Base-by-base conservation (phyloP, 2,329 filamentous ascomycete species). In the Diaporthe sp. region DNA sequence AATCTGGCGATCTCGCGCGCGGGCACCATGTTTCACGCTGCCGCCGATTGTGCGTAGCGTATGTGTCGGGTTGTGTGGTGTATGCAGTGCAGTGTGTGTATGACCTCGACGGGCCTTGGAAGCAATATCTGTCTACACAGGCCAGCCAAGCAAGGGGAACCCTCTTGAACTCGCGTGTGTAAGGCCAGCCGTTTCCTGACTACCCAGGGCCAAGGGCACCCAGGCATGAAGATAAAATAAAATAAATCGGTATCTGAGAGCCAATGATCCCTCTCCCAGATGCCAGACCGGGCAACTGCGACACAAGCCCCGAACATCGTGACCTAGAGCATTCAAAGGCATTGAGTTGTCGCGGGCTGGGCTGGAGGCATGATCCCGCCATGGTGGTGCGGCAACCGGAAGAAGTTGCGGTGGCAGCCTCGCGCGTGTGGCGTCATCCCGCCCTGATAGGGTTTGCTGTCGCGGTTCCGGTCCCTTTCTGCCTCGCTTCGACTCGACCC, bases 21-120 rank as follows among this genome's bases (percentile, higher is more conserved):
- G 63, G 63, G 63, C 63, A 44, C 63, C 47, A 39, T 66, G 63
- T 68, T 68, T 68, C 63, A 68, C 44, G 63, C 63, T 68, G 47
- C 63, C 30, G 47, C 47, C 32, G n/a, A 37, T 25, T 35, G 17
- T 37, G 30, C 12, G 22, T 50, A 50, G 58, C 58, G 42, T 32
- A 30, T 35, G 37, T 63, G 25, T 25, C n/a, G 37, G n/a, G 35
- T 30, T 32, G 39, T 44, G 25, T 44, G 15, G 25, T 50, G 39
- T 35, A n/a, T 15, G 17, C 39, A n/a, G 39, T 30, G 37, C 10
- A n/a, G 44, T 17, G 17, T 30, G 30, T 27, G 42, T 47, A 51
- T 66, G 63, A 30, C 47, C 44, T 39, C 63, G 9, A 53, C n/a
- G 32, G 63, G 63, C 63, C 63, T 66, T 66, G 63, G 63, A 66